Evolutionary conservation across 2,329 filamentous ascomycete genomes (phyloP), one percentile per base, ranked within the genome.

Genomic region (Hypoxylon sp.): DNA sequence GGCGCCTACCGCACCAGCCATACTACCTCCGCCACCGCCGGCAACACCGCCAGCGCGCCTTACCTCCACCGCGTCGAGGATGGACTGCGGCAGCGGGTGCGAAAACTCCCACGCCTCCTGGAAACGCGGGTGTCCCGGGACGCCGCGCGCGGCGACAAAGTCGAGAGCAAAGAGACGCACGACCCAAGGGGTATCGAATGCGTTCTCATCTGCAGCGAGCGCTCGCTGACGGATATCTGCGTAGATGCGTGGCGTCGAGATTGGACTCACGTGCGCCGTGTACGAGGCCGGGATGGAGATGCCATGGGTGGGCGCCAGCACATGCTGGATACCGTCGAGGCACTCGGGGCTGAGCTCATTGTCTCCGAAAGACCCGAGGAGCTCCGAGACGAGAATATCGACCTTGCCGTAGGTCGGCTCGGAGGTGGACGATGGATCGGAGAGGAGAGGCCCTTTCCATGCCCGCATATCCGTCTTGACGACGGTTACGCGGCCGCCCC

Each of bases 261-360:
- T 93, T 1, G 96, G 96, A n/a, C 92, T 94, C 64, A 97, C 81
- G 77, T 97, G 93, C 2, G 96, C 95, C 0, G 93, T 97, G 81
- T 99, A 99, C 28, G 92, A 96, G 68, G 89, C 87, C 1, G 96
- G 96, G 68, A 99, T 98, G 1, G 93, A 97, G 72, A 99, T 95
- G 33, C 96, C 96, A 73, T 95, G 87, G 0, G 85, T 84, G 0
- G 91, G 82, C 9, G 87, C 82, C n/a, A 99, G 82, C 44, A 98
- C 91, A 73, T 95, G 91, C 76, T 97, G 95, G 51, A 98, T 94
- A 45, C 96, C 96, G 76, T 99, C 96, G 9, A 99, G 85, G 74
- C 96, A 99, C 80, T 99, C 96, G 0, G 96, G 96, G 0, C 93
- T 97, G 8, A 99, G 87, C 79, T 99, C 96, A 75, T 99, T 99